phyloP scores from a whole-genome alignment of 2,329 filamentous ascomycete genomes.

The Blumeria graminis region DNA sequence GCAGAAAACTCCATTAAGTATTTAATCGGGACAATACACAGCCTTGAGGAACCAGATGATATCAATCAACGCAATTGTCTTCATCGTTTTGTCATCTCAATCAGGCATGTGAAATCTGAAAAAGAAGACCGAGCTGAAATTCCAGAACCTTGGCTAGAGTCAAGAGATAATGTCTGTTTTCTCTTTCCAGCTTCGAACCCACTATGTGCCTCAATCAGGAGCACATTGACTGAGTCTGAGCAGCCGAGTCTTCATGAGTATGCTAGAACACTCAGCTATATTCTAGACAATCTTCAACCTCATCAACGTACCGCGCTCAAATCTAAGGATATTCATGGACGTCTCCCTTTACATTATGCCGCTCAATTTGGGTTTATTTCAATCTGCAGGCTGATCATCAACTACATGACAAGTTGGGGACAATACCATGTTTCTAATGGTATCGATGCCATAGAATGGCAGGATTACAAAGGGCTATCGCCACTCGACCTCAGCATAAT shows the following conservation, averaged over 20 bases:
- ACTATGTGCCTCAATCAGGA: conserved; percentile 31
- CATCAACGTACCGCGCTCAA: conserved; percentile 44
- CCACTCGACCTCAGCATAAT: conserved; percentile 83
- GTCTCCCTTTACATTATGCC: conserved; percentile 74
- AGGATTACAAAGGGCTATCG: conserved; percentile 75
- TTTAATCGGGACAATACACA: conserved; percentile 42
- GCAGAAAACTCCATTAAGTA: conserved; percentile 46
- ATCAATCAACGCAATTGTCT: conserved; percentile 88
- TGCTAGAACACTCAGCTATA: conserved; percentile 37
- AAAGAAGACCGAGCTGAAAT: conserved; percentile 9
- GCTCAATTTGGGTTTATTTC: conserved; percentile 85
- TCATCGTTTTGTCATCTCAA: conserved; percentile 76
- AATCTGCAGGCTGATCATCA: conserved; percentile 72
- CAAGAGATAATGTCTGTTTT: conserved; percentile 28
- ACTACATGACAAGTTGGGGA: conserved; percentile 69
- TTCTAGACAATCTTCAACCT: conserved; percentile 42
- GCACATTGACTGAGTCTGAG: conserved; percentile 41
- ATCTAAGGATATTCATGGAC: conserved; percentile 53
- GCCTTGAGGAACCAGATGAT: conserved; percentile 67
- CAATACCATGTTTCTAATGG: conserved; percentile 67
- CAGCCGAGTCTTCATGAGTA: conserved; percentile 43
- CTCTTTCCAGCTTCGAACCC: conserved; percentile 58
- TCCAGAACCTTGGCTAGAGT: conserved; percentile 20
- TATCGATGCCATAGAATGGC: conserved; percentile 73
- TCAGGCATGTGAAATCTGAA: conserved; percentile 45